Base-by-base conservation (phyloP, 805 yeast genomes). In the Lipomyces sp. region DNA sequence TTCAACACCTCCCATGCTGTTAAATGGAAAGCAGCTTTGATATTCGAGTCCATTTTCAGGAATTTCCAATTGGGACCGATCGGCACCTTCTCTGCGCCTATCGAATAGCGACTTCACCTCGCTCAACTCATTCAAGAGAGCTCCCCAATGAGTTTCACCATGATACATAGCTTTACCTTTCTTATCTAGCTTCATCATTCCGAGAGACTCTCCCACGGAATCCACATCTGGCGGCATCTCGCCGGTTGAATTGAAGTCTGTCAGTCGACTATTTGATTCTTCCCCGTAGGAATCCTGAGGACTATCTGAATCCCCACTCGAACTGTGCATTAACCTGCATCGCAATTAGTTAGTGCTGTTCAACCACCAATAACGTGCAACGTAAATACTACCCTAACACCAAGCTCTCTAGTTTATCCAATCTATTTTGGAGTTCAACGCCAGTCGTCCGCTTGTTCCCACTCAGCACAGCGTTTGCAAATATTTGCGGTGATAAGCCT, bases 91-190 rank as follows among this genome's bases (percentile, higher is more conserved):
- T 13, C 56, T 42, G 6, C 70, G 56, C 33, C 53, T 57, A 24
- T 69, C 67, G 50, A 70, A 60, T 4, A 70, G 42, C 4, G 66
- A 59, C 55, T 69, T 70, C 30, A 70, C 65, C 48, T 70, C 72
- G 45, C 59, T 57, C 42, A 70, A 50, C 60, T 76, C 78, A 51
- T 73, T 71, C 37, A 76, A 68, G 51, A 76, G 59, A 39, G 73
- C 73, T 3, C 75, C 77, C 79, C 79, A 76, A 59, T 76, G 77
- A 1, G 78, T 74, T 53, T 74, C 77, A 10, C 79, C 79, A 55
- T 76, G 78, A 64, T 76, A 76, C 30, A 76, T 64, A 8, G 76
- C 70, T 53, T 76, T 72, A 13, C 79, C 79, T 57, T 72, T 65
- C 13, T 65, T 65, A 37, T 77, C 77, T n/a, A 76, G 71, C 63